Conservation (phyloP, 2,329 filamentous ascomycete genomes). For the Hymenoscyphus scutula region DNA sequence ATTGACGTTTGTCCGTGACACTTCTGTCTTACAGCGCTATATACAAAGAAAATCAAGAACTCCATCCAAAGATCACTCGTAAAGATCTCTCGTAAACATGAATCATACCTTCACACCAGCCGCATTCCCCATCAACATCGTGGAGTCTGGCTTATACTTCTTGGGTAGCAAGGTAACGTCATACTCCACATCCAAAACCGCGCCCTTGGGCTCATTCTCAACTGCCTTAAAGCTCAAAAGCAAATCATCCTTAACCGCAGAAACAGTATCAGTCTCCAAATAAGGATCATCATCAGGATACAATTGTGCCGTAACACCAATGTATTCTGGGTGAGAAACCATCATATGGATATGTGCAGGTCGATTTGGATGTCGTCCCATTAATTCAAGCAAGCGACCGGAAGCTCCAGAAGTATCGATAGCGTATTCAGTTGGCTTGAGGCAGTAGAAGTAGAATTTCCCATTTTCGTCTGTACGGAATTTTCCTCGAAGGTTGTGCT, state of each 20-base stretch:
- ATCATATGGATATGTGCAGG: conserved; percentile 55
- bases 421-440: conserved; percentile 45
- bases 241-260: conserved; percentile 34
- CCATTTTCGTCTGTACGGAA: conserved; percentile 59
- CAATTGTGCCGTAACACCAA: conserved; percentile 71
- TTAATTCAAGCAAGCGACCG: conserved; percentile 48
- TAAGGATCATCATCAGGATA: conserved; percentile 68
- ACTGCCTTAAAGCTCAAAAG: conserved; percentile 8
- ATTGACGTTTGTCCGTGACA: not conserved
- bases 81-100: too few species aligned
- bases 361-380: conserved; percentile 56
- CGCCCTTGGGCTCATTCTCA: conserved; percentile 28
- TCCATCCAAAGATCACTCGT: not conserved
- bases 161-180: conserved; percentile 32
- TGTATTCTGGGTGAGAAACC: conserved; percentile 57
- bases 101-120: not conserved
- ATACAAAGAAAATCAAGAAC: not conserved
- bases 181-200: conserved; percentile 37
- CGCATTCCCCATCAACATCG: conserved; percentile 1
- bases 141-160: conserved; percentile 3
- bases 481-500: conserved; percentile 60
- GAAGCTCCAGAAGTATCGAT: conserved; percentile 50
- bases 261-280: conserved; percentile 52
- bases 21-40: not conserved
- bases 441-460: conserved; percentile 50